These are phyloP conservation scores for Onygena corvina DNA, from an alignment of 2,329 filamentous ascomycete species.

Conservation along the genomic window DNA sequence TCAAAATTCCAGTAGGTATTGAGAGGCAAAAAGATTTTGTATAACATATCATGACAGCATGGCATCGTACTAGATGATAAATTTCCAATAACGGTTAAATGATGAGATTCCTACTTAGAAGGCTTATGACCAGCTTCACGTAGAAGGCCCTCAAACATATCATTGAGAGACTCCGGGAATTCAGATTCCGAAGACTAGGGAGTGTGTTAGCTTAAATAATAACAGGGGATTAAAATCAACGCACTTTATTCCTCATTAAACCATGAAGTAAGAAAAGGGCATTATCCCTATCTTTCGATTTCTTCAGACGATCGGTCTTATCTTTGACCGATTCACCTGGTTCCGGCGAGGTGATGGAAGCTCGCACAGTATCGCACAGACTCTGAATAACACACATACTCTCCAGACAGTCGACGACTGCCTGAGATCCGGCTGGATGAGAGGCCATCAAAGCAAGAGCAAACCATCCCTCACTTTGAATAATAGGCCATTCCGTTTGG, in stretches of 20 bases:
- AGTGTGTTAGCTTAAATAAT: not conserved
- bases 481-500: conserved; percentile 38
- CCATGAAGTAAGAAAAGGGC: conserved; percentile 30
- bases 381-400: conserved; percentile 25
- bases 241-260: conserved; percentile 30
- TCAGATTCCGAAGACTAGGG: not conserved
- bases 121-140: conserved; percentile 1
- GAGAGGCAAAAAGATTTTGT: too few species aligned
- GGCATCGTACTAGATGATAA: not conserved
- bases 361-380: conserved; percentile 25
- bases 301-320: conserved; percentile 20
- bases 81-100: not conserved
- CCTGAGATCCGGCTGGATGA: conserved; percentile 22
- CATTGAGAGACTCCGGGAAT: not conserved
- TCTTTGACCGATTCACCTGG: conserved; percentile 15
- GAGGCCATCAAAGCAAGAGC: conserved; percentile 37
- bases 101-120: not conserved
- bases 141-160: conserved; percentile 1
- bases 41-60: not conserved
- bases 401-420: conserved; percentile 27
- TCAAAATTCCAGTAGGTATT: too few species aligned
- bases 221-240: conserved; percentile 12
- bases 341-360: conserved; percentile 14
- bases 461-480: conserved; percentile 40
- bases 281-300: conserved; percentile 32